Evolutionary conservation across 192 early-diverging fungal species (phyloP), one percentile per base, ranked within the genome.

Genomic region (Lobosporangium transversale): DNA sequence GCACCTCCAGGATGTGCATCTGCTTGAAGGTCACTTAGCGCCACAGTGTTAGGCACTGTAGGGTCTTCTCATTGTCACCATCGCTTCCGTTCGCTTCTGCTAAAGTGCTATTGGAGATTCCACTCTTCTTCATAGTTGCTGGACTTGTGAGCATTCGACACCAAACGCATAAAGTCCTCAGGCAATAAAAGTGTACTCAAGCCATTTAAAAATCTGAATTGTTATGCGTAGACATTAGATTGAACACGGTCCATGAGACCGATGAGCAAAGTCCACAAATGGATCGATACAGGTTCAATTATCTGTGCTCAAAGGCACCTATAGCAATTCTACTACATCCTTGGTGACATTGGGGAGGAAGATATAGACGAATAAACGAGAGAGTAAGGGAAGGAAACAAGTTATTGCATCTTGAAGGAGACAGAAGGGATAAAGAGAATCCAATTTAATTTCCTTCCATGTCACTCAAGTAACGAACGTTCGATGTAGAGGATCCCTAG

Each of bases 181-280:
- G 9, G 60, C 40, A 5, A 74, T 23, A 10, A 74, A 66, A n/a
- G n/a, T n/a, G n/a, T n/a, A n/a, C n/a, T n/a, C 37, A 40, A 40
- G 37, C 37, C 37, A 7, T 40, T 40, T 18, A 44, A 60, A 48
- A 26, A 66, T 15, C 11, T 60, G 50, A 2, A 53, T 27, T 18
- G 62, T 54, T 0, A 44, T 43, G 40, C 65, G 65, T 32, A 76
- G 64, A 12, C 71, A 76, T 1, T 23, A 33, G 58, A 76, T 49
- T 7, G 58, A 29, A 43, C 71, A 66, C 15, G 51, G 49, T 3
- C 66, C 71, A 10, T 45, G 64, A 58, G 64, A 62, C 11, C 57
- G 71, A 20, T 66, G 71, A 1, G 64, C 63, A 27, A 56, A 66
- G 23, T 76, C 66, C 23, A 62, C 71, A 43, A 76, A 66, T 2